A percentile compares a stretch with the other conserved stretches of the same genome.
Conservation (phyloP, 495 filamentous ascomycete species). For the Penicillium verhagenii region DNA sequence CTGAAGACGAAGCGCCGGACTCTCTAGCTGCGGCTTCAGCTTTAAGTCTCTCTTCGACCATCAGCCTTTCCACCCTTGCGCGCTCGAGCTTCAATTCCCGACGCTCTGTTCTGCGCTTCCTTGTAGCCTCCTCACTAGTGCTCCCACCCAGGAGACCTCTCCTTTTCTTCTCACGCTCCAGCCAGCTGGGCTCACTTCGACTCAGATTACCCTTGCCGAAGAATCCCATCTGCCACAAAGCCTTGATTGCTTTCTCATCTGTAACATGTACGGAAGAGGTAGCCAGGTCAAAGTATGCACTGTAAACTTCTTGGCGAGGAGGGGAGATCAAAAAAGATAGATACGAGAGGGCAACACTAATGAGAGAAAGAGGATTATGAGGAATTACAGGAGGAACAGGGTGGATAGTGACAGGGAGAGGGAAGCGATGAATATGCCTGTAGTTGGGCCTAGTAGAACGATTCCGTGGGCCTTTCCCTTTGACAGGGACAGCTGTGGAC, state of each 20-base stretch:
- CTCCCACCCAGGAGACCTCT: conserved; percentile 59
- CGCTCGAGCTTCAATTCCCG: conserved; percentile 83
- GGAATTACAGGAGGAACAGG: conserved; percentile 86
- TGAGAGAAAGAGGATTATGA: conserved; percentile 84
- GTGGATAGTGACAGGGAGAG: conserved; percentile 74
- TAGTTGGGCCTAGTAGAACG: conserved; percentile 64
- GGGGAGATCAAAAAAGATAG: conserved; percentile 68
- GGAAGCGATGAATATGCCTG: conserved; percentile 69
- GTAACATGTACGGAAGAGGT: conserved; percentile 85
- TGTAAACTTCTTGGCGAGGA: conserved; percentile 69
- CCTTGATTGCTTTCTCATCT: conserved; percentile 68
- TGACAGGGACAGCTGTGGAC: conserved; percentile 7
- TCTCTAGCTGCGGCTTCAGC: conserved; percentile 55
- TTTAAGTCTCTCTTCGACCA: conserved; percentile 67
- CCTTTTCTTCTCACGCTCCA: conserved; percentile 74
- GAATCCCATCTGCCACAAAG: conserved; percentile 92
- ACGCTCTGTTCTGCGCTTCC: conserved; percentile 72
- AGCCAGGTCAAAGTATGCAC: conserved; percentile 71
- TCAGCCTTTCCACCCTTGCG: conserved; percentile 78
- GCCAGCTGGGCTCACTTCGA: conserved; percentile 90
- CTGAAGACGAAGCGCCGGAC: conserved; percentile 11
- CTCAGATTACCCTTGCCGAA: conserved; percentile 93
- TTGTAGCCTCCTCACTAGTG: conserved; percentile 79
- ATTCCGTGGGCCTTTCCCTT: conserved; percentile 19
- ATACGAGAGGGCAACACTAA: conserved; percentile 75